Percentiles rank a stretch among this genome's conserved stretches.
phyloP scores from a whole-genome alignment of 371 early-diverging fungal genomes.

The Circinella umbellata region DNA sequence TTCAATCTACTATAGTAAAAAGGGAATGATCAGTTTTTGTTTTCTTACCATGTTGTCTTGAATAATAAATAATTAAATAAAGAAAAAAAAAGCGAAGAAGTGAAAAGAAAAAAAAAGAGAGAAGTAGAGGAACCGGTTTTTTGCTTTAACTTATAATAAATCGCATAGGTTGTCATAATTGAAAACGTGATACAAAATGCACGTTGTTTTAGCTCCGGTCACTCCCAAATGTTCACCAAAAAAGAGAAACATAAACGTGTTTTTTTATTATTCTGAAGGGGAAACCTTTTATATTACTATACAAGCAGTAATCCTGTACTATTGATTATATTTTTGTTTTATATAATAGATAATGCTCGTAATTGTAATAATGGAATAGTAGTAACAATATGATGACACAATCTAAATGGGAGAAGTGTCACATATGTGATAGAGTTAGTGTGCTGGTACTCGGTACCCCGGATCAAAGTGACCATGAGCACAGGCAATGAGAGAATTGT shows the following conservation, averaged over 20 bases:
- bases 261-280: neutral
- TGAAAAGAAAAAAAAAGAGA: neutral
- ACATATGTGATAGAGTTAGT: slow-evolving; percentile 75
- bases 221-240: neutral
- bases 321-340: too few relatives aligned
- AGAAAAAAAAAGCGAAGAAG: neutral
- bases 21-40: neutral
- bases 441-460: slow-evolving; percentile 77
- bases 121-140: neutral
- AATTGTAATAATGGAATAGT: too few relatives aligned
- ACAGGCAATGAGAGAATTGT: too few relatives aligned
- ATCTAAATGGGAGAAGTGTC: slow-evolving; percentile 92
- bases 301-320: too few relatives aligned
- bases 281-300: neutral
- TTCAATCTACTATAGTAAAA: neutral
- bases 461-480: slow-evolving; percentile 35
- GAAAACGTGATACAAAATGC: slow-evolving; percentile 9
- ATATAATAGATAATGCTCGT: too few relatives aligned
- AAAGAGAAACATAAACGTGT: slow-evolving; percentile 11
- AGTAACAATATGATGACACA: slow-evolving; percentile 44
- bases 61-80: neutral
- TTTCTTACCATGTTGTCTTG: slow-evolving; percentile 13
- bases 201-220: slow-evolving; percentile 11
- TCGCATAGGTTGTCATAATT: neutral
- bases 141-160: neutral